These are phyloP conservation scores for Colletotrichum noveboracense DNA, from an alignment of 2,329 filamentous ascomycete species.

Conservation along the genomic window DNA sequence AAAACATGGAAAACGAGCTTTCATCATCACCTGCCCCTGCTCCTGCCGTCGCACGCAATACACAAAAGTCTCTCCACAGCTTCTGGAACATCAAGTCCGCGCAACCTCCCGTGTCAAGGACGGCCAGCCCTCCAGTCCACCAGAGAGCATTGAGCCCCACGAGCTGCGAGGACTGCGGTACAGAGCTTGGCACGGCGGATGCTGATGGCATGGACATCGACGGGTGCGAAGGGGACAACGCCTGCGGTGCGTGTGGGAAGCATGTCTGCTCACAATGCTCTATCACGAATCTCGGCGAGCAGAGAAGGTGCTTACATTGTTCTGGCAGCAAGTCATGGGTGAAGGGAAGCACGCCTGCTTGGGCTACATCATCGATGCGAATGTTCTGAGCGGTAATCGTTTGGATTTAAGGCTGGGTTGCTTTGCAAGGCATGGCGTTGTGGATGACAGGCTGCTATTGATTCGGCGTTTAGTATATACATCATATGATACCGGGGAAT, in stretches of 20 bases:
- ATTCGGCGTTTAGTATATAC: background rate
- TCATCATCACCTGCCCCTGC: conserved; percentile 19
- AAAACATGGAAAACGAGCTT: conserved; percentile 18
- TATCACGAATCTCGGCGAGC: conserved; percentile 60
- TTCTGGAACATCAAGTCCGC: conserved; percentile 63
- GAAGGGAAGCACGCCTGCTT: conserved; percentile 16
- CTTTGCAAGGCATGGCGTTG: background rate
- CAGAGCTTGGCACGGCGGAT: conserved; percentile 25
- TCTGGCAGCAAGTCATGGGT: conserved; percentile 41
- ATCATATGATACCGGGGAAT: background rate
- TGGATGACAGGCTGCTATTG: background rate
- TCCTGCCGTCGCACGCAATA: conserved; percentile 12
- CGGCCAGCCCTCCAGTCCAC: conserved; percentile 55
- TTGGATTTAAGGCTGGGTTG: background rate
- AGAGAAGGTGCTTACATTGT: conserved; percentile 58
- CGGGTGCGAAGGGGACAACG: conserved; percentile 29
- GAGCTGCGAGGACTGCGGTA: conserved; percentile 62
- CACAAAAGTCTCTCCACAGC: conserved; percentile 61
- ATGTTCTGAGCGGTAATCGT: background rate
- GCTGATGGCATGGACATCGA: conserved; percentile 46
- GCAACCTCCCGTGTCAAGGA: conserved; percentile 31
- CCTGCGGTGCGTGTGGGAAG: conserved; percentile 58
- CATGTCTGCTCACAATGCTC: conserved; percentile 65
- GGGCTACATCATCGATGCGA: conserved; percentile 13
- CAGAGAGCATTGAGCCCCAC: conserved; percentile 54